These are phyloP conservation scores for Rhododendron ferrugineum DNA, from an alignment of 148 eudicot species.

Conservation along the genomic window DNA sequence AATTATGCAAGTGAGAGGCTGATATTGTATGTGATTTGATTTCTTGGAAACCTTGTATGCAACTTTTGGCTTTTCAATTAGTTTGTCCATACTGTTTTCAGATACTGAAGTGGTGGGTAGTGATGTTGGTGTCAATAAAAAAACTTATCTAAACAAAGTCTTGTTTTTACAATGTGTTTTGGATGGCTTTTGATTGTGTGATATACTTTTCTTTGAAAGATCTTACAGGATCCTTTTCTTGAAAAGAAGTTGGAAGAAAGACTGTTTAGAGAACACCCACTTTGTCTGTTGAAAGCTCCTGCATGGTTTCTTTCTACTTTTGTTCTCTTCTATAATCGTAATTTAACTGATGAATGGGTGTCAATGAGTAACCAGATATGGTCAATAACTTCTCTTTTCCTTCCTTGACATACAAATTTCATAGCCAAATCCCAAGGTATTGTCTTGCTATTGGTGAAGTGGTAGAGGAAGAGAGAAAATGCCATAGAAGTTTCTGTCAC, in stretches of 20 bases:
- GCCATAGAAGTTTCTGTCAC: background rate
- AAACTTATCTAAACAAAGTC: background rate
- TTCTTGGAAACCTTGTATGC: background rate
- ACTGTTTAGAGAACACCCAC: background rate
- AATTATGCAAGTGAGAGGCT: background rate
- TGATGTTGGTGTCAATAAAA: background rate
- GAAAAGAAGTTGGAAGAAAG: background rate
- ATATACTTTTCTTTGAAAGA: background rate
- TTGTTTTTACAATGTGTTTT: background rate
- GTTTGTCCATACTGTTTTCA: background rate
- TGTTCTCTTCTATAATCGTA: background rate
- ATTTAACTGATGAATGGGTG: background rate
- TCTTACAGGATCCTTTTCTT: background rate
- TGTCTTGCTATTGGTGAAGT: background rate
- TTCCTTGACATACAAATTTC: background rate
- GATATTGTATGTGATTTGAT: background rate
- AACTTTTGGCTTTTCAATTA: background rate
- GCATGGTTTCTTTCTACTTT: background rate
- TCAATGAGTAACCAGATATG: background rate
- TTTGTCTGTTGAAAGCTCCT: background rate
- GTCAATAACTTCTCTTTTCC: background rate
- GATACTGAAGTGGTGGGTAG: background rate
- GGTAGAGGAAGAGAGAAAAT: background rate
- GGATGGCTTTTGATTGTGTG: background rate
- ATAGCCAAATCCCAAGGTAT: background rate